phyloP scores from a whole-genome alignment of 2,329 filamentous ascomycete species.

The Cladophialophora yegresii region DNA sequence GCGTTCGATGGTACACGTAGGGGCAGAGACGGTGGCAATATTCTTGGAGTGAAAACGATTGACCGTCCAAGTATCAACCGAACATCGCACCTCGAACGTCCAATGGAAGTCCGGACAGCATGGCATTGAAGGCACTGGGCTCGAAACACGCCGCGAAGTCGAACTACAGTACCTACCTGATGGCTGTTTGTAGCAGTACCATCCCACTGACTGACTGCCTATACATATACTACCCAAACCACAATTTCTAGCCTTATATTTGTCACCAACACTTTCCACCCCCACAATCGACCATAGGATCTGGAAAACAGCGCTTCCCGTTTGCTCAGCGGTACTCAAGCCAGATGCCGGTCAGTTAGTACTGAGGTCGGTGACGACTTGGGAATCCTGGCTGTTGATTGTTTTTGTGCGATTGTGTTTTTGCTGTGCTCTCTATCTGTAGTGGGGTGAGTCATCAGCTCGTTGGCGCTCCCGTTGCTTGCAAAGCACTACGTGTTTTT shows the following conservation, averaged over 20 bases:
- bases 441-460: neutral
- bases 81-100: neutral
- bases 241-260: neutral
- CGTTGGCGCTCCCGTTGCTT: neutral
- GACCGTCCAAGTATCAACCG: neutral
- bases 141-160: neutral
- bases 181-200: neutral
- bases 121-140: too few species aligned
- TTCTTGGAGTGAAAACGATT: neutral
- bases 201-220: too few species aligned
- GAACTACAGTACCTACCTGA: neutral
- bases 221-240: too few species aligned
- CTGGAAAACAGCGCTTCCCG: slow-evolving; percentile 32
- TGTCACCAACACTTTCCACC: neutral
- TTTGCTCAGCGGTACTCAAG: slow-evolving; percentile 35
- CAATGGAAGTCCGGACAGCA: neutral
- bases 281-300: slow-evolving; percentile 34
- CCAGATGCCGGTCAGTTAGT: slow-evolving; percentile 31
- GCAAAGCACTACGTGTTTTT: neutral
- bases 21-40: neutral
- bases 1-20: neutral
- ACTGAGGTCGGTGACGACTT: slow-evolving; percentile 24
- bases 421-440: too few species aligned
- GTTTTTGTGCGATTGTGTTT: slow-evolving; percentile 24
- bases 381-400: slow-evolving; percentile 34